Conservation (phyloP, 352 stramenopile genomes). For the Achlya hypogyna region DNA sequence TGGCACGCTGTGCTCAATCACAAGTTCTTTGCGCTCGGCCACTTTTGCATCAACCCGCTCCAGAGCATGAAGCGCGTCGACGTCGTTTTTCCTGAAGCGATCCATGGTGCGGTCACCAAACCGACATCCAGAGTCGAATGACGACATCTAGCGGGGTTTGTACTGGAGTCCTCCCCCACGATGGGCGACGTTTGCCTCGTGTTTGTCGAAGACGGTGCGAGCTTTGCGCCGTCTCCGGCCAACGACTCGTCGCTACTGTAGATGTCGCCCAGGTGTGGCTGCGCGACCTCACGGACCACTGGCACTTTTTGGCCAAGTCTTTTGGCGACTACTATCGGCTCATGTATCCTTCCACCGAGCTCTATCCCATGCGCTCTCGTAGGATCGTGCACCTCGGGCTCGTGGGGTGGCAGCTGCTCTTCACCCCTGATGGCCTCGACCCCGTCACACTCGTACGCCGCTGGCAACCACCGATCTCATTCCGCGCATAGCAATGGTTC, state of each 20-base stretch:
- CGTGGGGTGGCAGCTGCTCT: slow-evolving; percentile 65
- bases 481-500: slow-evolving; percentile 45
- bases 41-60: slow-evolving; percentile 53
- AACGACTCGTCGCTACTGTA: slow-evolving; percentile 11
- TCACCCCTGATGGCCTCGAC: slow-evolving; percentile 50
- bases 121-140: neutral
- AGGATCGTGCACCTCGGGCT: slow-evolving; percentile 56
- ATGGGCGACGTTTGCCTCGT: slow-evolving; percentile 39
- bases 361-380: too few relatives aligned
- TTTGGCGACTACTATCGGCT: slow-evolving; percentile 77
- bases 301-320: slow-evolving; percentile 57
- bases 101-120: neutral
- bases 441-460: slow-evolving; percentile 27
- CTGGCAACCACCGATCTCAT: neutral
- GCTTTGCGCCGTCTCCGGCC: neutral
- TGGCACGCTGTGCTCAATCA: slow-evolving; percentile 56
- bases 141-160: slow-evolving; percentile 28
- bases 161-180: slow-evolving; percentile 44
- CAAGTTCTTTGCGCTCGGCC: slow-evolving; percentile 39
- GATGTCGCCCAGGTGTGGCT: slow-evolving; percentile 56
- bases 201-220: neutral
- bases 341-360: slow-evolving; percentile 31
- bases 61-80: slow-evolving; percentile 41
- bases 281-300: slow-evolving; percentile 38
- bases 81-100: neutral